Evolutionary conservation across 805 yeast species (phyloP).

Genomic region (Priceomyces melissophilus): DNA sequence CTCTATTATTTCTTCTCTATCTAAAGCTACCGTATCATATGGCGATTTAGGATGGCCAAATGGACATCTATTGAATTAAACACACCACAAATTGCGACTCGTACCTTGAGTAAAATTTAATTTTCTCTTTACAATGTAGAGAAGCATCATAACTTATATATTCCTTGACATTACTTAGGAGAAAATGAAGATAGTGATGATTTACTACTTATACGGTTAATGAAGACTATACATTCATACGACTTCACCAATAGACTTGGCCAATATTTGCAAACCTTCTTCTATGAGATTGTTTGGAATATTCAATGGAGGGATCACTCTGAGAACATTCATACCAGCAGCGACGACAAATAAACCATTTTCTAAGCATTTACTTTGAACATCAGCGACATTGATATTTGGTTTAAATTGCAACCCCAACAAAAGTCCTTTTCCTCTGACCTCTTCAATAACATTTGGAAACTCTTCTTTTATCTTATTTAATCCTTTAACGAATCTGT

Average conservation of each 20-base stretch:
- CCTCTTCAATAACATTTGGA: slow-evolving; percentile 59
- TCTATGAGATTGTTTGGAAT: slow-evolving; percentile 66
- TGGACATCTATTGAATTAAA: too few relatives aligned
- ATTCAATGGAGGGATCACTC: slow-evolving; percentile 90
- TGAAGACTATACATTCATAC: background rate
- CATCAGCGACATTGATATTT: slow-evolving; percentile 53
- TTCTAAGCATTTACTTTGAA: slow-evolving; percentile 71
- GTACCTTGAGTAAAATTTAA: too few relatives aligned
- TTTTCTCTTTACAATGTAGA: too few relatives aligned
- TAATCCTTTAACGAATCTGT: slow-evolving; percentile 50
- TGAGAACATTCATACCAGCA: slow-evolving; percentile 86
- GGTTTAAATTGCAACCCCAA: slow-evolving; percentile 72
- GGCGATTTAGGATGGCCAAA: too few relatives aligned
- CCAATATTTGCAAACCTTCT: slow-evolving; percentile 71
- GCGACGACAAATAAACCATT: slow-evolving; percentile 81
- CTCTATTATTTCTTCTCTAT: too few relatives aligned
- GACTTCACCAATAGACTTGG: slow-evolving; percentile 43
- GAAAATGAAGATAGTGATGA: too few relatives aligned
- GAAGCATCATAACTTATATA: too few relatives aligned
- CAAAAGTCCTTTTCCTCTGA: slow-evolving; percentile 87
- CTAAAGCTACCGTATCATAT: too few relatives aligned
- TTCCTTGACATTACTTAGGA: too few relatives aligned
- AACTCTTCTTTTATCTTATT: slow-evolving; percentile 48
- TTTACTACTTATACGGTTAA: too few relatives aligned
- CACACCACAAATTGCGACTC: too few relatives aligned